These are phyloP conservation scores for Caulochytrium protostelioides DNA, from an alignment of 371 early-diverging fungal genomes.

Conservation along the genomic window DNA sequence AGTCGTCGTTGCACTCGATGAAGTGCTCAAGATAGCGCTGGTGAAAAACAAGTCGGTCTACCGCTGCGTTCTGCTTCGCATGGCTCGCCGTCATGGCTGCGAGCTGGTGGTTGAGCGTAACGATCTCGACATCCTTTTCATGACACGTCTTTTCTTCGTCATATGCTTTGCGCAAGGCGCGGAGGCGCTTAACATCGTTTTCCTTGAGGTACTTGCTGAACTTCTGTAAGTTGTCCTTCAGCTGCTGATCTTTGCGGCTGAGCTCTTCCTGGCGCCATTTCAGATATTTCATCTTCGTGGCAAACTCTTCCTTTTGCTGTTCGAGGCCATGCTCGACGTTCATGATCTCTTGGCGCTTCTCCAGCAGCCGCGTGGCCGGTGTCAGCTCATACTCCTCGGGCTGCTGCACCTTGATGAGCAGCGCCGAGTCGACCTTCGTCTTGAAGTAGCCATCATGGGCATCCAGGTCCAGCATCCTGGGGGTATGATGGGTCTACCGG, in stretches of 20 bases:
- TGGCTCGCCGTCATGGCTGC: constrained; percentile 7
- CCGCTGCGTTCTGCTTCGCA: constrained; percentile 12
- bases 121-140: constrained; percentile 22
- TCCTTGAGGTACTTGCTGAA: constrained; percentile 37
- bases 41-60: constrained; percentile 9
- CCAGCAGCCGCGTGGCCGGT: constrained; percentile 28
- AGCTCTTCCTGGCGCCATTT: constrained; percentile 25
- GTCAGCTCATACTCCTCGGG: constrained; percentile 31
- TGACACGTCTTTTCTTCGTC: constrained; percentile 26
- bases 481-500: too few relatives aligned
- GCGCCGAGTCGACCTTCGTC: too few relatives aligned
- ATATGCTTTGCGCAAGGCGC: constrained; percentile 26
- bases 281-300: constrained; percentile 29
- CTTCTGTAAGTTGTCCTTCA: constrained; percentile 25
- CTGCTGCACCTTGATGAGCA: constrained; percentile 22
- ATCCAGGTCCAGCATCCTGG: too few relatives aligned
- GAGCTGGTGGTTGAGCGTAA: constrained; percentile 10
- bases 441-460: too few relatives aligned
- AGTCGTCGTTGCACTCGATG: constrained; percentile 22
- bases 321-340: constrained; percentile 31
- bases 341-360: constrained; percentile 29
- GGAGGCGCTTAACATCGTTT: constrained; percentile 29
- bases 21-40: constrained; percentile 27
- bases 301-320: constrained; percentile 33
- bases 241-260: constrained; percentile 18